A percentile compares a stretch with the other conserved stretches of the same genome.
These are phyloP conservation scores for Erigeron philadelphicus DNA, from an alignment of 140 eudicot genomes.

Conservation along the genomic window DNA sequence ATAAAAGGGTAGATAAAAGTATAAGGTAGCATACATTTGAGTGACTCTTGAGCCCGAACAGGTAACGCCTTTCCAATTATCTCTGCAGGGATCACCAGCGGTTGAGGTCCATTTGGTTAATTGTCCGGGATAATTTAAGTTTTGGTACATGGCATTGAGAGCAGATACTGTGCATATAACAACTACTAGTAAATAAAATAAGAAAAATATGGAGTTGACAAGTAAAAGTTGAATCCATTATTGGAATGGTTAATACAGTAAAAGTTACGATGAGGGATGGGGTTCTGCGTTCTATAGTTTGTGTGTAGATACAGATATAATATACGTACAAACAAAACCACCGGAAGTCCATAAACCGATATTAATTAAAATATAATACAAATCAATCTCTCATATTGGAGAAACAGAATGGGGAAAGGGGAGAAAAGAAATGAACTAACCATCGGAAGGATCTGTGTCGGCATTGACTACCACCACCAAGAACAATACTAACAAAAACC, in stretches of 20 bases:
- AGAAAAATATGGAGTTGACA: too few relatives aligned
- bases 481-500: too few relatives aligned
- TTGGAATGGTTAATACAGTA: too few relatives aligned
- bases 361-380: too few relatives aligned
- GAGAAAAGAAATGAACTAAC: constrained; percentile 6
- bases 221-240: too few relatives aligned
- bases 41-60: constrained; percentile 57
- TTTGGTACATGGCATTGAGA: constrained; percentile 45
- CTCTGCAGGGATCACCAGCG: constrained; percentile 70
- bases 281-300: too few relatives aligned
- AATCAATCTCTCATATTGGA: too few relatives aligned
- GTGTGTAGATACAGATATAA: too few relatives aligned
- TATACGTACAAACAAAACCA: too few relatives aligned
- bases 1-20: too few relatives aligned
- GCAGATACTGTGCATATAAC: constrained; percentile 36
- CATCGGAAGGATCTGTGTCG: constrained; percentile 36
- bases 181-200: not conserved
- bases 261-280: too few relatives aligned
- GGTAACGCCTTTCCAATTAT: constrained; percentile 52
- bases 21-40: constrained; percentile 33
- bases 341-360: too few relatives aligned
- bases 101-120: constrained; percentile 46
- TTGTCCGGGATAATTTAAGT: constrained; percentile 43
- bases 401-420: not conserved
- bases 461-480: constrained; percentile 7